Evolutionary conservation across 2,329 filamentous ascomycete genomes (phyloP).

Genomic region (Teratosphaeria nubilosa): DNA sequence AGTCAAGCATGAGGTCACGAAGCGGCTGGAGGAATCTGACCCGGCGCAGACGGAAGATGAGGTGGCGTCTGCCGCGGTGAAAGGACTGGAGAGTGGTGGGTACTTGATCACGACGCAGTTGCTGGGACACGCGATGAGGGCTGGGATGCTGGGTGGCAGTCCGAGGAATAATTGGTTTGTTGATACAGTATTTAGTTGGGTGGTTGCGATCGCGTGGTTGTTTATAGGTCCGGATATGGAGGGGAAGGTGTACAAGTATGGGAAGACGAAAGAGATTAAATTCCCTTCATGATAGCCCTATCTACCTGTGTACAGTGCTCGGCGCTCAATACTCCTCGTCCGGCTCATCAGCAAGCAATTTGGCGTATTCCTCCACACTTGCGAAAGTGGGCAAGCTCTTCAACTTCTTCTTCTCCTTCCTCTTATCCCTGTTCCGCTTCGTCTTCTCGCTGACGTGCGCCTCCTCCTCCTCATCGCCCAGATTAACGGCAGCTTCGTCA

Average conservation of each 20-base stretch:
- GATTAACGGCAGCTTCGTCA: slow-evolving; percentile 34
- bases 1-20: slow-evolving; percentile 71
- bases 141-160: slow-evolving; percentile 41
- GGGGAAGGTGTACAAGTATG: slow-evolving; percentile 47
- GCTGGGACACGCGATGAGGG: slow-evolving; percentile 63
- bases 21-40: slow-evolving; percentile 72
- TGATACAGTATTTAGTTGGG: slow-evolving; percentile 47
- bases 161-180: slow-evolving; percentile 43
- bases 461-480: slow-evolving; percentile 26
- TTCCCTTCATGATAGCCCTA: slow-evolving; percentile 1
- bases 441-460: not conserved
- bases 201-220: slow-evolving; percentile 44
- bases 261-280: slow-evolving; percentile 39
- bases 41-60: slow-evolving; percentile 66
- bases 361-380: slow-evolving; percentile 85
- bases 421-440: slow-evolving; percentile 52
- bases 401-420: slow-evolving; percentile 76
- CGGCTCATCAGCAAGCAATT: slow-evolving; percentile 31
- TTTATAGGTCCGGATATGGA: slow-evolving; percentile 49
- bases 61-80: slow-evolving; percentile 61
- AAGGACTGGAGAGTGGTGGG: slow-evolving; percentile 67
- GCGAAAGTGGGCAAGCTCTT: slow-evolving; percentile 89
- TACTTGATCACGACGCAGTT: slow-evolving; percentile 69
- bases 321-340: slow-evolving; percentile 9
- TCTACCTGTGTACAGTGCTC: too few relatives aligned